Evolutionary conservation across 2,329 filamentous ascomycete species (phyloP).

Genomic region (Pseudocercospora cruenta): DNA sequence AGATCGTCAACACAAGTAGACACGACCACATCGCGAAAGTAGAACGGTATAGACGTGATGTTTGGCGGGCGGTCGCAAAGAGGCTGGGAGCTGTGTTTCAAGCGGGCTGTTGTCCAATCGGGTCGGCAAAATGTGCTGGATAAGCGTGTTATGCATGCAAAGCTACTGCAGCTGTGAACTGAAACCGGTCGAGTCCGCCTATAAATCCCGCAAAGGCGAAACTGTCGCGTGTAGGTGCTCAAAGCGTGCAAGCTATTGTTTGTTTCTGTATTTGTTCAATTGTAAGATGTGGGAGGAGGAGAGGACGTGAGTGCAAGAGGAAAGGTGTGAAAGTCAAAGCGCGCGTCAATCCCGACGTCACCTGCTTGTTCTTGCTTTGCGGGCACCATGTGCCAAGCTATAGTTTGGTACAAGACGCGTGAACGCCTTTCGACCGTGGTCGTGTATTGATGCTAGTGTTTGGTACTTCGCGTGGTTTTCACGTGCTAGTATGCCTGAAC

Average conservation of each 20-base stretch:
- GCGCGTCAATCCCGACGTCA: slow-evolving; percentile 3
- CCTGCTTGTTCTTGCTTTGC: too few species aligned
- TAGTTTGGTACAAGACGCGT: not conserved
- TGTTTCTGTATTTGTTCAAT: slow-evolving; percentile 1
- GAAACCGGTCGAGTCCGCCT: slow-evolving; percentile 14
- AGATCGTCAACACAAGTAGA: slow-evolving; percentile 25
- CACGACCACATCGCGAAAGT: slow-evolving; percentile 41
- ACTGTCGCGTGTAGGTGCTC: slow-evolving; percentile 13
- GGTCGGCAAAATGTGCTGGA: slow-evolving; percentile 2
- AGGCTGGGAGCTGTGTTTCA: slow-evolving; percentile 41
- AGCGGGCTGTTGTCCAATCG: slow-evolving; percentile 15
- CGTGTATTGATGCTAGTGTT: not conserved
- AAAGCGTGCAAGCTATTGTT: slow-evolving; percentile 15
- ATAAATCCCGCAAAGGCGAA: slow-evolving; percentile 23
- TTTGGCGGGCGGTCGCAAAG: slow-evolving; percentile 32
- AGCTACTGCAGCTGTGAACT: slow-evolving; percentile 19
- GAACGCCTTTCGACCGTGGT: not conserved
- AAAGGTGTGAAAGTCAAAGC: slow-evolving; percentile 5
- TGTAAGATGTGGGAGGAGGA: not conserved
- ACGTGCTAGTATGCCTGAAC: not conserved
- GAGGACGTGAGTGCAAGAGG: not conserved
- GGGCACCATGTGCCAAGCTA: not conserved
- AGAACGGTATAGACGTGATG: slow-evolving; percentile 38
- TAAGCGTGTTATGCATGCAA: slow-evolving; percentile 6
- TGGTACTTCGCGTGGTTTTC: slow-evolving; percentile 6